Base-by-base conservation (phyloP, 805 yeast genomes). In the Cephaloascus fragrans region DNA sequence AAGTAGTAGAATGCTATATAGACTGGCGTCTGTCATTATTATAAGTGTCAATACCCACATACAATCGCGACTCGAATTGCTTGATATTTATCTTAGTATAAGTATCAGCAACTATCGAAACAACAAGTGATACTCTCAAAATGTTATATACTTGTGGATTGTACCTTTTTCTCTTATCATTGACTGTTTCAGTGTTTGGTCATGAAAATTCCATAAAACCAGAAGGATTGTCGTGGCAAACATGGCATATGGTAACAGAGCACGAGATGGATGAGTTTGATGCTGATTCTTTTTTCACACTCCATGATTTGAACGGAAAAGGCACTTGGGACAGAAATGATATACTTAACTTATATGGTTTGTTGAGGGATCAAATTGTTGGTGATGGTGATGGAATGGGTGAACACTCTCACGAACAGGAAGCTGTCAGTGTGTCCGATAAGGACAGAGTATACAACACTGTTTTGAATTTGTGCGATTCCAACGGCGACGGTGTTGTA, bases 371-470 rank as follows among this genome's bases (percentile, higher is more conserved):
- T 3, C 76, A 71, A 42, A 76, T 82, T 19, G 81, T 87, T 14
- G 97, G 97, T 9, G 82, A 75, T 47, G 97, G 97, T 35, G 82
- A 85, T 41, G 97, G 97, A 4, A 75, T 82, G 78, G 96, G 96
- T 1, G 64, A 70, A 15, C 90, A 82, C 51, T 23, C 28, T 8
- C 77, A 79, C 36, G 69, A 77, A 17, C 81, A 76, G 44, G 67
- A 67, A 28, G 37, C 36, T 18, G 70, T 81, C 42, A 64, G 83
- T 12, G 73, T 73, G 32, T 73, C 67, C 18, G 68, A 73, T 20
- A 71, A 76, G 47, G 67, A 72, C 14, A 59, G 72, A 17, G 87
- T 86, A 2, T 69, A 78, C 28, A 39, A 55, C 15, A 62, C 71
- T 9, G 71, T 89, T 6, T 61, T 86, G 53, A 55, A 47, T 8